These are phyloP conservation scores for Ustilaginoidea virens DNA, from an alignment of 2,329 filamentous ascomycete genomes.

Conservation along the genomic window DNA sequence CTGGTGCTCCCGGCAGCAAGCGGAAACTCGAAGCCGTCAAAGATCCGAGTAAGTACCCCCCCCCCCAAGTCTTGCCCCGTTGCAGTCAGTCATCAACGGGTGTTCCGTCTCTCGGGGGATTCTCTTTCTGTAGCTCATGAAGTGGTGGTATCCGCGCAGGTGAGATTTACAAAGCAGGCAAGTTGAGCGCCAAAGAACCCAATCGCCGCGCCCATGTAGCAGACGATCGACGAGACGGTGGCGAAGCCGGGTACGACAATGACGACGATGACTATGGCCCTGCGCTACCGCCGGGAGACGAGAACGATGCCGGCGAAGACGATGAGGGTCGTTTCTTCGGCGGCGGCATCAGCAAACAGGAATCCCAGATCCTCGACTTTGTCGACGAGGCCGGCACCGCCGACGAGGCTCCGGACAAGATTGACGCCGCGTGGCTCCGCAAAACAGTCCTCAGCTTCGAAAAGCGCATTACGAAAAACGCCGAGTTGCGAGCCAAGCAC, in stretches of 20 bases:
- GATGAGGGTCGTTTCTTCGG: conserved; percentile 95
- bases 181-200: conserved; percentile 28
- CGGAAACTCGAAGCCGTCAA: conserved; percentile 46
- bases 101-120: too few species aligned
- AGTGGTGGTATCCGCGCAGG: conserved; percentile 21
- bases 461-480: conserved; percentile 80
- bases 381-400: conserved; percentile 42
- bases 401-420: conserved; percentile 46
- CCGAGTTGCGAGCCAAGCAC: conserved; percentile 73
- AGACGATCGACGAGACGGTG: conserved; percentile 20
- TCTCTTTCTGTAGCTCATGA: neutral
- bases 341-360: conserved; percentile 68
- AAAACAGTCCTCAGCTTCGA: conserved; percentile 73
- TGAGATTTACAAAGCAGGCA: conserved; percentile 49
- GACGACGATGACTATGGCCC: conserved; percentile 34
- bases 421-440: conserved; percentile 72
- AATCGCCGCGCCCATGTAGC: conserved; percentile 30
- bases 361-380: conserved; percentile 74
- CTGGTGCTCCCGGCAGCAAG: conserved; percentile 39
- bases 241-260: conserved; percentile 34
- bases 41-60: conserved; percentile 39
- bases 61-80: neutral
- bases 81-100: too few species aligned
- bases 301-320: conserved; percentile 48
- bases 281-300: conserved; percentile 30